These are phyloP conservation scores for Ogataea paraovalis DNA, from an alignment of 805 yeast species.

Conservation along the genomic window DNA sequence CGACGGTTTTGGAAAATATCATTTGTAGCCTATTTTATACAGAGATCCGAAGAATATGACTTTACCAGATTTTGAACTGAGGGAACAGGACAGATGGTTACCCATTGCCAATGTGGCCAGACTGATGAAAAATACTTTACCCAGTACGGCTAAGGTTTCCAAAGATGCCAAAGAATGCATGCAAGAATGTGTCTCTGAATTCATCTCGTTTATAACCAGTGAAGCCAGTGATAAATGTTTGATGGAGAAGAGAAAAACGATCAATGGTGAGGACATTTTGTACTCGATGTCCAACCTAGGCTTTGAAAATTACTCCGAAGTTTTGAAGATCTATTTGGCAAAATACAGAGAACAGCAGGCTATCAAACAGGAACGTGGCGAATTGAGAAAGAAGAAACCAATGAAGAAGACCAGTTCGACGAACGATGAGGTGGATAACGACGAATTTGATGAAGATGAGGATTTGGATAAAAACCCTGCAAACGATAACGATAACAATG, in stretches of 20 bases:
- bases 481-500: conserved; percentile 14
- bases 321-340: conserved; percentile 62
- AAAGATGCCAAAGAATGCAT: conserved; percentile 77
- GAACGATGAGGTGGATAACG: conserved; percentile 9
- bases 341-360: conserved; percentile 75
- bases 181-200: conserved; percentile 55
- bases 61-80: conserved; percentile 42
- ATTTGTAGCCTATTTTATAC: no score
- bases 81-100: conserved; percentile 59
- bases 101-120: conserved; percentile 68
- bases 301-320: conserved; percentile 67
- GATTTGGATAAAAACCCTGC: background rate
- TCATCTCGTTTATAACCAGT: conserved; percentile 63
- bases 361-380: conserved; percentile 62
- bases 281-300: conserved; percentile 63
- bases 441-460: background rate
- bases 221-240: conserved; percentile 62
- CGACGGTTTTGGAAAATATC: no score
- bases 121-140: conserved; percentile 71
- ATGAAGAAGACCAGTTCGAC: conserved; percentile 4
- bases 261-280: conserved; percentile 65
- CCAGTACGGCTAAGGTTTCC: conserved; percentile 68
- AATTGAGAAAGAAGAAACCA: conserved; percentile 33
- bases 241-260: conserved; percentile 64
- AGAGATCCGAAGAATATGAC: no score